Evolutionary conservation across 1,284 basidiomycete species (phyloP).

Genomic region (Papiliotrema nemorosa): DNA sequence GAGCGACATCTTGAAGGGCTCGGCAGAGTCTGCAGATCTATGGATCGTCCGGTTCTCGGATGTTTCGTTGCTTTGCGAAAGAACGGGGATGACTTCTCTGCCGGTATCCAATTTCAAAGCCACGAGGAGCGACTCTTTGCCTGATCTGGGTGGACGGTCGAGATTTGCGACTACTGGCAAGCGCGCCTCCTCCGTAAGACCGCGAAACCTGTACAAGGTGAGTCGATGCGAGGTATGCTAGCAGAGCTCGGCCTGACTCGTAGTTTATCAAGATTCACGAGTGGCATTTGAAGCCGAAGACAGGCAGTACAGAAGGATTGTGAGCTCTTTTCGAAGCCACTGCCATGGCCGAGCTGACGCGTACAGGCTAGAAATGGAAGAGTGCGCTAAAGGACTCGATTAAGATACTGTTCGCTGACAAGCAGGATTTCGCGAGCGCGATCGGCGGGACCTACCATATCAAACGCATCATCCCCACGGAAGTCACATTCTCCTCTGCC

Average conservation of each 20-base stretch:
- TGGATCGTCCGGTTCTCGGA: slow-evolving; percentile 96
- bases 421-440: slow-evolving; percentile 10
- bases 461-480: neutral
- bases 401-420: neutral
- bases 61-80: slow-evolving; percentile 85
- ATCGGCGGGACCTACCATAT: neutral
- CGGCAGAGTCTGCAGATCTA: slow-evolving; percentile 68
- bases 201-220: slow-evolving; percentile 86
- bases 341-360: slow-evolving; percentile 52
- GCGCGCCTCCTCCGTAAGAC: slow-evolving; percentile 53
- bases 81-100: slow-evolving; percentile 80
- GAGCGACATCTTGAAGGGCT: slow-evolving; percentile 59
- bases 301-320: slow-evolving; percentile 16
- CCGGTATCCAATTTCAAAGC: slow-evolving; percentile 64
- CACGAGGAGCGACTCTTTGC: slow-evolving; percentile 13
- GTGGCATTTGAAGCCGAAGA: slow-evolving; percentile 54
- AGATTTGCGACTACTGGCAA: slow-evolving; percentile 71
- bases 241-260: neutral
- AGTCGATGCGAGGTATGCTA: slow-evolving; percentile 11
- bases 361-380: slow-evolving; percentile 70
- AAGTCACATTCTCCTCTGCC: neutral
- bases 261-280: slow-evolving; percentile 68
- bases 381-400: slow-evolving; percentile 56
- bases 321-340: neutral
- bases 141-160: slow-evolving; percentile 55